Evolutionary conservation across 352 stramenopile genomes (phyloP).

Genomic region (Peronosclerospora sorghi): DNA sequence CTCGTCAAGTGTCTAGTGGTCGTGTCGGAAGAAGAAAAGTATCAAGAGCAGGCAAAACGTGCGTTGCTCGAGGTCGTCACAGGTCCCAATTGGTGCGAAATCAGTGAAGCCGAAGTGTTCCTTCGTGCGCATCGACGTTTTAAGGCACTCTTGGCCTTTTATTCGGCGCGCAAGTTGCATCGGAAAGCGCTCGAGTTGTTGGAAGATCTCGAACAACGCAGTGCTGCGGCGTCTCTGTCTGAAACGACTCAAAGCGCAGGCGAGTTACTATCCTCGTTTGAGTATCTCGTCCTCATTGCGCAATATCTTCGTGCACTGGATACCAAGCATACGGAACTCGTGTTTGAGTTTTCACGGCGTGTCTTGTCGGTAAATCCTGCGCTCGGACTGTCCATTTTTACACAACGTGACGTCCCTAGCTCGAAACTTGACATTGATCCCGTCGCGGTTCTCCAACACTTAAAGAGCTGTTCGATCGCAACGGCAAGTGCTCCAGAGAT

Average conservation of each 20-base stretch:
- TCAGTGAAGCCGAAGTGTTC: slow-evolving; percentile 68
- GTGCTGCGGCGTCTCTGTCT: slow-evolving; percentile 20
- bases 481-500: background rate
- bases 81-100: slow-evolving; percentile 48
- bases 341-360: slow-evolving; percentile 76
- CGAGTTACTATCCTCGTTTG: slow-evolving; percentile 24
- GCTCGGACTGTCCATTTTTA: slow-evolving; percentile 72
- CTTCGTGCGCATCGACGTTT: slow-evolving; percentile 54
- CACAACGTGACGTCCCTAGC: slow-evolving; percentile 36
- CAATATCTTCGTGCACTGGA: slow-evolving; percentile 56
- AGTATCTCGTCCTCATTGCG: slow-evolving; percentile 52
- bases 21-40: slow-evolving; percentile 33
- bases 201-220: slow-evolving; percentile 68
- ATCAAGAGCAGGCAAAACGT: slow-evolving; percentile 24
- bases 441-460: slow-evolving; percentile 41
- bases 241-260: slow-evolving; percentile 1
- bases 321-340: slow-evolving; percentile 49
- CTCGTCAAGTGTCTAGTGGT: slow-evolving; percentile 75
- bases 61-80: slow-evolving; percentile 47
- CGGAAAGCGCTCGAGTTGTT: slow-evolving; percentile 72
- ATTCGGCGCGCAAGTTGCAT: slow-evolving; percentile 55
- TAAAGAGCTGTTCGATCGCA: slow-evolving; percentile 46
- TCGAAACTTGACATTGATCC: slow-evolving; percentile 56
- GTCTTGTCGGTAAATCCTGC: slow-evolving; percentile 42
- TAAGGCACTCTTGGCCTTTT: slow-evolving; percentile 56